A percentile compares a stretch with the other conserved stretches of the same genome.
These are phyloP conservation scores for Mallotus nudiflorus DNA, from an alignment of 345 rosid genomes.

Conservation along the genomic window DNA sequence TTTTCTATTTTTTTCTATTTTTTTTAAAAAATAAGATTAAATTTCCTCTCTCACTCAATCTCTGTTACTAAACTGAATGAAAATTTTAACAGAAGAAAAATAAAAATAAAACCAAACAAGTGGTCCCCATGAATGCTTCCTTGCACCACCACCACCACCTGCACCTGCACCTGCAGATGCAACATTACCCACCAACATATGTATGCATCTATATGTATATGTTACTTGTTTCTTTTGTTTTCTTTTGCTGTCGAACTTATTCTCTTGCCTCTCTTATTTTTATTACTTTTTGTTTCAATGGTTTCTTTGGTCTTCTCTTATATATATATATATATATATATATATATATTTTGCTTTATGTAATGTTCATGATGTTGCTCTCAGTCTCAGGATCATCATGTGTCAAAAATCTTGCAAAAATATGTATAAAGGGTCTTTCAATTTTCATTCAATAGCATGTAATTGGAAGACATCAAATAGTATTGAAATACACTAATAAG, in stretches of 20 bases:
- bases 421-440: not conserved
- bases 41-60: not conserved
- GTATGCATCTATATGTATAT: not conserved
- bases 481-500: no score
- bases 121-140: constrained; percentile 27
- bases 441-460: not conserved
- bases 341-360: no score
- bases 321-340: not conserved
- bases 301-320: constrained; percentile 5
- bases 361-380: no score
- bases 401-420: not conserved
- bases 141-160: constrained; percentile 4
- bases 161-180: not conserved
- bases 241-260: constrained; percentile 12
- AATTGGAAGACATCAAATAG: no score
- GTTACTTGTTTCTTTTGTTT: constrained; percentile 16
- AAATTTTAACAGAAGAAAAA: not conserved
- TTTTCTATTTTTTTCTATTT: no score
- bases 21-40: not conserved
- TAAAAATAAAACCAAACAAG: not conserved
- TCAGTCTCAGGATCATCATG: not conserved
- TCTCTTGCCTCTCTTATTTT: not conserved
- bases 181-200: constrained; percentile 3
- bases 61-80: no score
- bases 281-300: not conserved